phyloP scores from a whole-genome alignment of 1,284 basidiomycete species.

The Rhodotorula sp. region DNA sequence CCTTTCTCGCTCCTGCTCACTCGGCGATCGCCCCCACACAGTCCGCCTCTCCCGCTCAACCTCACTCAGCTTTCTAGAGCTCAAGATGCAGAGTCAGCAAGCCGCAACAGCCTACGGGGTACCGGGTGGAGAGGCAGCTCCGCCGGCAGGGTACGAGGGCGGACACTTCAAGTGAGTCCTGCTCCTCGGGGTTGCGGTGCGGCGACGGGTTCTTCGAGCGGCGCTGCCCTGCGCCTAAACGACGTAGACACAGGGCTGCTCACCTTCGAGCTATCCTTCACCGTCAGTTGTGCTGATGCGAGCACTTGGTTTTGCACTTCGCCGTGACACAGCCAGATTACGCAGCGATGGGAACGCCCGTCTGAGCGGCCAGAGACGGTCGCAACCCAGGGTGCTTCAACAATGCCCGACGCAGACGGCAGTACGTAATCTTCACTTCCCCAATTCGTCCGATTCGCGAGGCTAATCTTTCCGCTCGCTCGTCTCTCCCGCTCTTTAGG shows the following conservation, averaged over 20 bases:
- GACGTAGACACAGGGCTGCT: no score
- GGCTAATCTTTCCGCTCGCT: not conserved
- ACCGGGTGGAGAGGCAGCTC: no score
- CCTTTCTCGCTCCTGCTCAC: no score
- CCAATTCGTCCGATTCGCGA: not conserved
- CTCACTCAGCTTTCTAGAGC: not conserved
- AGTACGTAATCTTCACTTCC: not conserved
- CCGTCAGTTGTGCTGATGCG: no score
- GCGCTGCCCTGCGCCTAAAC: not conserved
- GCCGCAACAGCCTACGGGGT: no score
- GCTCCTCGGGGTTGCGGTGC: not conserved
- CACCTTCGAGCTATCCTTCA: no score
- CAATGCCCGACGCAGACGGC: conserved; percentile 28
- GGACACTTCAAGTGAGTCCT: conserved; percentile 18
- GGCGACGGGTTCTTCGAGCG: no score
- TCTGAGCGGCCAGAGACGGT: conserved; percentile 6
- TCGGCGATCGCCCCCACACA: no score
- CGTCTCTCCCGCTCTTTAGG: no score
- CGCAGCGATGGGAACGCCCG: conserved; percentile 19
- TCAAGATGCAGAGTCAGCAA: not conserved
- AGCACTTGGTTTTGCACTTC: no score
- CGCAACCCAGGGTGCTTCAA: conserved; percentile 13
- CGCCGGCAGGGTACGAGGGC: conserved; percentile 2
- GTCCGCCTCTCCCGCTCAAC: no score
- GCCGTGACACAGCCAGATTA: conserved; percentile 17